A percentile compares a stretch with the other conserved stretches of the same genome.
Evolutionary conservation across 192 early-diverging fungal genomes (phyloP).

Genomic region (Geranomyces variabilis): DNA sequence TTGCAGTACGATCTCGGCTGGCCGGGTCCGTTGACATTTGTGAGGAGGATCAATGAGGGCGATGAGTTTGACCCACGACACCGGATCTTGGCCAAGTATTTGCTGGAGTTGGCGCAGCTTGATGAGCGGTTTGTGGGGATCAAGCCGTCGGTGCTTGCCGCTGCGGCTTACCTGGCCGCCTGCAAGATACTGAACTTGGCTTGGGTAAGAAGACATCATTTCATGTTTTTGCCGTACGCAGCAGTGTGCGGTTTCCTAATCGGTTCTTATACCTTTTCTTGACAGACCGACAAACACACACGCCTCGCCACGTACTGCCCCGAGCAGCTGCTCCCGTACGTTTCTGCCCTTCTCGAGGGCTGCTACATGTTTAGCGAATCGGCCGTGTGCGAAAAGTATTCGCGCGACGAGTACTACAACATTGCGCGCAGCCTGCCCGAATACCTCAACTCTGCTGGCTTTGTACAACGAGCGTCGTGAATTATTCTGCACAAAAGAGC

Average conservation of each 20-base stretch:
- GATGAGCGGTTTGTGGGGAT: slow-evolving; percentile 7
- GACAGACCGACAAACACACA: slow-evolving; percentile 11
- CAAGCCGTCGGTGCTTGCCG: background rate
- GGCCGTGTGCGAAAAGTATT: slow-evolving; percentile 8
- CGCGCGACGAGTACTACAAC: background rate
- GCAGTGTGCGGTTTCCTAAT: too few relatives aligned
- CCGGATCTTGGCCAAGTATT: slow-evolving; percentile 1
- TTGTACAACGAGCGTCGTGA: background rate
- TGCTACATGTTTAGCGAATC: slow-evolving; percentile 2
- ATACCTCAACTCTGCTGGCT: background rate
- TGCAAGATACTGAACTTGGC: background rate
- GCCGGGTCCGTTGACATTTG: slow-evolving; percentile 61
- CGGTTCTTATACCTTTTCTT: too few relatives aligned
- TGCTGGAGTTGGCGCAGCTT: background rate
- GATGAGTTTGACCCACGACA: slow-evolving; percentile 55
- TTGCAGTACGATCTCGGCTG: slow-evolving; percentile 63
- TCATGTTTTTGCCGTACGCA: background rate
- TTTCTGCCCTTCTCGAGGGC: background rate
- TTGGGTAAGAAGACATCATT: slow-evolving; percentile 6
- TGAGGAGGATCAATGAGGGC: slow-evolving; percentile 61
- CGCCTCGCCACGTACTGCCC: slow-evolving; percentile 1
- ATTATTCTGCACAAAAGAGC: too few relatives aligned
- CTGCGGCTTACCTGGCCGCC: background rate
- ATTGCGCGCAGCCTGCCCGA: slow-evolving; percentile 2
- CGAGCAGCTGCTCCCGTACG: background rate